These are phyloP conservation scores for Ettlia oleoabundans DNA, from an alignment of 139 green algal genomes.

Conservation along the genomic window DNA sequence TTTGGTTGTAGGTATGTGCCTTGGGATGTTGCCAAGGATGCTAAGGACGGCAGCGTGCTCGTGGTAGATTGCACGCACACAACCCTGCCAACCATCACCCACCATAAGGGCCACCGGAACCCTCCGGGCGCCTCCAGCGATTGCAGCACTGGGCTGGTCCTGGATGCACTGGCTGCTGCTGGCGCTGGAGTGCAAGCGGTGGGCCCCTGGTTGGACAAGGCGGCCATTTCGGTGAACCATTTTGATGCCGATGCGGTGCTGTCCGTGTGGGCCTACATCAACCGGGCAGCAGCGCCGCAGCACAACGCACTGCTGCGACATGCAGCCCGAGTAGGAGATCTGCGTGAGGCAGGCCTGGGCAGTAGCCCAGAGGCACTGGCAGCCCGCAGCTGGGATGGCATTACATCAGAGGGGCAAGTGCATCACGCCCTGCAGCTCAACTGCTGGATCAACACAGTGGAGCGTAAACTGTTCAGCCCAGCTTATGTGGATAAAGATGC, in stretches of 20 bases:
- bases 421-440: conserved; percentile 64
- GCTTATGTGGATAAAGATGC: conserved; percentile 62
- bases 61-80: conserved; percentile 69
- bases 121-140: conserved; percentile 47
- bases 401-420: neutral
- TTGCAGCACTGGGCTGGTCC: conserved; percentile 62
- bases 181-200: neutral
- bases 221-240: conserved; percentile 66
- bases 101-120: conserved; percentile 70
- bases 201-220: conserved; percentile 26
- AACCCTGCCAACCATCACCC: conserved; percentile 54
- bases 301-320: conserved; percentile 67
- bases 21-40: neutral
- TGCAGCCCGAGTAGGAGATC: conserved; percentile 72
- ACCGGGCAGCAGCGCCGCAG: conserved; percentile 52
- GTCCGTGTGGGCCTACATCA: conserved; percentile 65
- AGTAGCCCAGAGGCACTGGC: neutral
- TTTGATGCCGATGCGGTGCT: conserved; percentile 77
- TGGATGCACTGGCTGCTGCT: conserved; percentile 45
- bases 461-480: conserved; percentile 61
- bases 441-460: conserved; percentile 76
- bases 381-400: conserved; percentile 1
- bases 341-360: conserved; percentile 65
- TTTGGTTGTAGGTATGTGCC: conserved; percentile 1
- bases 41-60: neutral